Conservation (phyloP, 2,329 filamentous ascomycete genomes). For the Colletotrichum viniferum region DNA sequence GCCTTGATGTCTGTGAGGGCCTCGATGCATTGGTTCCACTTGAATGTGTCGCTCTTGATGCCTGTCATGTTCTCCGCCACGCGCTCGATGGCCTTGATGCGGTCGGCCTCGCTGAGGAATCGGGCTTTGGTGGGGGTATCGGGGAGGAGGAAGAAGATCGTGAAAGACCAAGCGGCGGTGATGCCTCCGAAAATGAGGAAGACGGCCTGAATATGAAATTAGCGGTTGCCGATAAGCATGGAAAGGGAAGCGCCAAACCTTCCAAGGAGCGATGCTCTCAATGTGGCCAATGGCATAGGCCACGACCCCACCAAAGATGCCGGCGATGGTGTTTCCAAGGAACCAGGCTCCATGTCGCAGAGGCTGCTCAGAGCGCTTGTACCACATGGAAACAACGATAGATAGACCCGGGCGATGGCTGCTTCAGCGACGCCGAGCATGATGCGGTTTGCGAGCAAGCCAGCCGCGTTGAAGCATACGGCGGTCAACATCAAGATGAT, state of each 20-base stretch:
- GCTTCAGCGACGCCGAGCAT: slow-evolving; percentile 37
- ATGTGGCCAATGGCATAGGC: slow-evolving; percentile 35
- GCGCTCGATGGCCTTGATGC: slow-evolving; percentile 70
- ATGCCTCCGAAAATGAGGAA: slow-evolving; percentile 68
- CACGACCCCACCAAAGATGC: slow-evolving; percentile 31
- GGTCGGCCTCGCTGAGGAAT: slow-evolving; percentile 66
- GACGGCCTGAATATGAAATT: slow-evolving; percentile 44
- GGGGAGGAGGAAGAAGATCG: slow-evolving; percentile 61
- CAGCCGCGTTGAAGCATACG: slow-evolving; percentile 25
- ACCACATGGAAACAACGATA: slow-evolving; percentile 37
- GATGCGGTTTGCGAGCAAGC: slow-evolving; percentile 34
- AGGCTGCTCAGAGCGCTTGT: slow-evolving; percentile 35
- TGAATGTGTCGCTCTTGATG: slow-evolving; percentile 73
- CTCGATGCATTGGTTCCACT: slow-evolving; percentile 66
- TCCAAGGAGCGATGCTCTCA: slow-evolving; percentile 3
- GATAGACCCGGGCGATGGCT: slow-evolving; percentile 33
- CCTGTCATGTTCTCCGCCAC: slow-evolving; percentile 78
- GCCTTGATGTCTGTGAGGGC: slow-evolving; percentile 52
- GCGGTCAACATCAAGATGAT: slow-evolving; percentile 27
- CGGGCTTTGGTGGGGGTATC: slow-evolving; percentile 62
- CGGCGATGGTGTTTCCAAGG: slow-evolving; percentile 33
- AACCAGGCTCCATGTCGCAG: slow-evolving; percentile 37
- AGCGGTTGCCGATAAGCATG: background rate
- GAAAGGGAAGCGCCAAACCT: background rate
- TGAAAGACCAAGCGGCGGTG: slow-evolving; percentile 60